Conservation (phyloP, 1,284 basidiomycete species). For the Apiotrichum mycotoxinovorans region DNA sequence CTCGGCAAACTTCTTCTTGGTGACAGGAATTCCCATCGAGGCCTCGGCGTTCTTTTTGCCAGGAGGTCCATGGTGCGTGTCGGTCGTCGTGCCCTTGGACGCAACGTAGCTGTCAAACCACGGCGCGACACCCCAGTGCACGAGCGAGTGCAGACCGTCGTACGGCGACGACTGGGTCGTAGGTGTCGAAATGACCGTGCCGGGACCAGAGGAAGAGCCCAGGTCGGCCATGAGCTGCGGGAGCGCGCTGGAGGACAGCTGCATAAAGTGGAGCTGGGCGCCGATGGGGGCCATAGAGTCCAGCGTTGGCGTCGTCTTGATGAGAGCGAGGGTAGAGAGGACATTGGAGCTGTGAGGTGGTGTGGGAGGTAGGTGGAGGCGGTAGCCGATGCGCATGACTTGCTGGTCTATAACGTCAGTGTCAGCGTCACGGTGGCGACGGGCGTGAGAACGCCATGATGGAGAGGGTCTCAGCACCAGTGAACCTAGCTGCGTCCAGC, state of each 20-base stretch:
- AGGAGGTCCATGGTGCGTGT: conserved; percentile 42
- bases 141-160: conserved; percentile 92
- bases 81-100: conserved; percentile 38
- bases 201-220: conserved; percentile 28
- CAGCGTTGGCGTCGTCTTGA: conserved; percentile 82
- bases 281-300: conserved; percentile 76
- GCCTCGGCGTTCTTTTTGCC: conserved; percentile 69
- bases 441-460: too few species aligned
- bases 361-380: conserved; percentile 47
- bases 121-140: conserved; percentile 92
- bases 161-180: conserved; percentile 65
- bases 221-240: conserved; percentile 29
- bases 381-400: conserved; percentile 33
- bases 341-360: conserved; percentile 65
- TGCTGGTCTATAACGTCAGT: conserved; percentile 26
- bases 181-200: conserved; percentile 42
- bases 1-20: conserved; percentile 98
- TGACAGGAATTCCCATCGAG: conserved; percentile 95
- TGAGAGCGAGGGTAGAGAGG: conserved; percentile 84
- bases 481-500: too few species aligned
- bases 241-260: conserved; percentile 58
- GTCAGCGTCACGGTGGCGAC: too few species aligned
- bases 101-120: conserved; percentile 96
- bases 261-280: conserved; percentile 84
- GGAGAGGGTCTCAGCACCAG: too few species aligned